Conservation (phyloP, 768 basidiomycete species). For the Pleurotus tuber-regium region DNA sequence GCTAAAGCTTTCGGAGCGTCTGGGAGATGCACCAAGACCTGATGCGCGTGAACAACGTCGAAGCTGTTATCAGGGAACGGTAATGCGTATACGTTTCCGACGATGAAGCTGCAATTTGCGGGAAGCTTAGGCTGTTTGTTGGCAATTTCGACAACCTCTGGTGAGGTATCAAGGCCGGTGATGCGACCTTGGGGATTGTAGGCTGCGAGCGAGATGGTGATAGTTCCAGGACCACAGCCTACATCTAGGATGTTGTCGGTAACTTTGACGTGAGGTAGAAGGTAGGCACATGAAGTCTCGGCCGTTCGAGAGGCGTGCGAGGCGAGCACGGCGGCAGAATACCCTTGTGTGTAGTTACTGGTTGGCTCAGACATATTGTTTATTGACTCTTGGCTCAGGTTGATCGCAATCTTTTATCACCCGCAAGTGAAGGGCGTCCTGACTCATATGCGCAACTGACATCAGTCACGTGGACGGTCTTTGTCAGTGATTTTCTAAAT, state of each 20-base stretch:
- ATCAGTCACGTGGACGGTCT: too few species aligned
- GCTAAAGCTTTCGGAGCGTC: conserved; percentile 37
- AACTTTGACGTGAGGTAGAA: conserved; percentile 2
- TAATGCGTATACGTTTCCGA: conserved; percentile 36
- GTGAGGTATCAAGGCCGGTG: conserved; percentile 38
- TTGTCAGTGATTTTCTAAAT: too few species aligned
- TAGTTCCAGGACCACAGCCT: conserved; percentile 53
- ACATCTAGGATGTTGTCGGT: conserved; percentile 40
- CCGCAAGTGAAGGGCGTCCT: too few species aligned
- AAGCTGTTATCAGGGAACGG: conserved; percentile 37
- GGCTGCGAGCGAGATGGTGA: conserved; percentile 41
- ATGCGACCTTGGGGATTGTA: conserved; percentile 39
- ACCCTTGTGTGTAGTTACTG: conserved; percentile 6
- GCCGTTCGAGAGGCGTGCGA: conserved; percentile 7
- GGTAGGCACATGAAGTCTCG: neutral
- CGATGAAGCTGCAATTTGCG: conserved; percentile 35
- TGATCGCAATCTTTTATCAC: too few species aligned
- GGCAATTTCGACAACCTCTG: conserved; percentile 34
- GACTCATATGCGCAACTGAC: too few species aligned
- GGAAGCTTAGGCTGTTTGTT: conserved; percentile 22
- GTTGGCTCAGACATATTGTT: neutral
- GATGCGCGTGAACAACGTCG: conserved; percentile 49
- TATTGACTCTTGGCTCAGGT: too few species aligned
- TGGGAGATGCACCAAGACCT: conserved; percentile 46
- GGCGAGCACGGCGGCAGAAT: conserved; percentile 1